Evolutionary conservation across 371 early-diverging fungal species (phyloP), one percentile per base, ranked within the genome.

Genomic region (Encephalitozoon cuniculi): DNA sequence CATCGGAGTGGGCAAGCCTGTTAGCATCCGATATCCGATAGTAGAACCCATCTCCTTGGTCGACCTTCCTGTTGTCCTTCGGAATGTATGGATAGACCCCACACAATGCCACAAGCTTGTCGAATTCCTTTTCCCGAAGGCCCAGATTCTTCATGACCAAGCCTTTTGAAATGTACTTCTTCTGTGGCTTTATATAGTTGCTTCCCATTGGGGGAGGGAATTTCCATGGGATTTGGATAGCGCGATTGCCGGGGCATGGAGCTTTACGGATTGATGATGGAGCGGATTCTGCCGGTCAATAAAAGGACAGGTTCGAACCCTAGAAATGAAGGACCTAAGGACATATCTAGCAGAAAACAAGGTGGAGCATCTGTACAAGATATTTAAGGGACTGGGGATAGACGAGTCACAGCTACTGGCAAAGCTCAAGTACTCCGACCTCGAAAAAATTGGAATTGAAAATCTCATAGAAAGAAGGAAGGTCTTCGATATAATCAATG

Each of bases 401-500:
- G 68, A 68, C 21, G 68, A 68, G n/a, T 37, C 46, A 0, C 37
- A 44, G 32, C 34, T 68, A 3, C 40, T 79, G 15, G 34, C 76
- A 23, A 21, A 34, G 15, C 67, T 79, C 4, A 79, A 79, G 51
- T 76, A 76, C 40, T 49, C 76, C 1, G 80, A 79, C 43, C 69
- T 79, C n/a, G 68, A 76, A 25, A 71, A 79, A 67, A 72, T 68
- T 30, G 76, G 76, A 6, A 79, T 79, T 9, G 71, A 70, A 18
- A 73, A 75, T 46, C 68, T 76, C n/a, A 73, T 71, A 64, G 67
- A 71, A n/a, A 64, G 76, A 46, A 63, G 70, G 30, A 79, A 63
- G 49, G 71, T 79, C 34, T 79, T 76, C 64, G 80, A 75, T 53
- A 52, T 79, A 18, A 79, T 79, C 21, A 79, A 79, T 32, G 64